Conservation (phyloP, 1,139 yeast species). For the Kluyveromyces sp. region DNA sequence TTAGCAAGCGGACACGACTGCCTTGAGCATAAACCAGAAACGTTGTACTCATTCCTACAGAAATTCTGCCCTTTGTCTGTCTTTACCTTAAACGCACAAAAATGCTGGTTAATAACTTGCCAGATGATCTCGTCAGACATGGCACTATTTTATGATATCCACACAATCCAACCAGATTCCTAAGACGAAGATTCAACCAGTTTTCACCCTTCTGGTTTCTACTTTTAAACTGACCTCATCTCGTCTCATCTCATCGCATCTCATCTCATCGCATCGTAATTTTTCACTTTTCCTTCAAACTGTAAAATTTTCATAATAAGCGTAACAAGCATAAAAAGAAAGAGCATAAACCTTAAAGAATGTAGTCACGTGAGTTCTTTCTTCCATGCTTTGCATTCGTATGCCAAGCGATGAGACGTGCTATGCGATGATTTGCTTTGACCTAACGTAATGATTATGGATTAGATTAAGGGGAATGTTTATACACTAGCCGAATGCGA, state of each 20-base stretch:
- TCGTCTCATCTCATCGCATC: slow-evolving; percentile 18
- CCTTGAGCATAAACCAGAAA: slow-evolving; percentile 83
- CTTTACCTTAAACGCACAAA: slow-evolving; percentile 80
- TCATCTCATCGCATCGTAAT: slow-evolving; percentile 17
- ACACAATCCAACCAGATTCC: not conserved
- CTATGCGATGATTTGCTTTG: too few species aligned
- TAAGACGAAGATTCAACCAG: not conserved
- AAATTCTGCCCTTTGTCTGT: slow-evolving; percentile 76
- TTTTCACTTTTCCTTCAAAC: slow-evolving; percentile 10
- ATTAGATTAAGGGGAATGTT: too few species aligned
- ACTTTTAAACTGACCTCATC: not conserved
- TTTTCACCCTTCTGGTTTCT: not conserved
- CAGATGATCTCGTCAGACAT: slow-evolving; percentile 62
- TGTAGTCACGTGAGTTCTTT: too few species aligned
- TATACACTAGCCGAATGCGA: not conserved
- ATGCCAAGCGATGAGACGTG: too few species aligned
- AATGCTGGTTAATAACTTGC: slow-evolving; percentile 86
- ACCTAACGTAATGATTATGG: too few species aligned
- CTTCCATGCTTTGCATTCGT: too few species aligned
- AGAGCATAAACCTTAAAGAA: not conserved
- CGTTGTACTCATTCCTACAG: slow-evolving; percentile 84
- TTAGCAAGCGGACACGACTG: slow-evolving; percentile 95
- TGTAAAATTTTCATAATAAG: slow-evolving; percentile 5
- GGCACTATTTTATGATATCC: not conserved
- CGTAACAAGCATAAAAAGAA: not conserved